Evolutionary conservation across 2,329 filamentous ascomycete genomes (phyloP).

Genomic region (Hypoxylon sp.): DNA sequence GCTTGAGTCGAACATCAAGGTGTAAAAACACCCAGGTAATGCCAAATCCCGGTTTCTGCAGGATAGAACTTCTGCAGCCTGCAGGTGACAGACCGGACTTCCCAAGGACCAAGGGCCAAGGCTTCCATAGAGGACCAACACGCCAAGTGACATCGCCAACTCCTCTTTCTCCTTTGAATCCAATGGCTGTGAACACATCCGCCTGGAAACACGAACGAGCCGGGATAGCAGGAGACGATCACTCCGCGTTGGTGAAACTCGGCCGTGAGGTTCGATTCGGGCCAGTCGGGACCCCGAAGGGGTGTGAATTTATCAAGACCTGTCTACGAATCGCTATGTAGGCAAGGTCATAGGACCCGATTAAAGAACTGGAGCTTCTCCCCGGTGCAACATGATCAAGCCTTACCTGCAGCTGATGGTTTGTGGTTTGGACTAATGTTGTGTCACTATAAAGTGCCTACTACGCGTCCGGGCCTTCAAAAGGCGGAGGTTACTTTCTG

Average conservation of each 20-base stretch:
- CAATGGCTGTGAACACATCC: background rate
- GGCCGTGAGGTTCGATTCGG: constrained; percentile 11
- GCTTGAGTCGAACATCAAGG: constrained; percentile 31
- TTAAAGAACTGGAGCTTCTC: constrained; percentile 25
- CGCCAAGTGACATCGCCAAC: constrained; percentile 6
- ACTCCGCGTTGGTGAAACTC: constrained; percentile 7
- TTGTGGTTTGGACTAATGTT: constrained; percentile 29
- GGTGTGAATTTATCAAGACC: constrained; percentile 15
- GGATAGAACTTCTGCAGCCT: constrained; percentile 27
- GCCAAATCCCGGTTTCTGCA: constrained; percentile 34
- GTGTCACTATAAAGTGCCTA: constrained; percentile 20
- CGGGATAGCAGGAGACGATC: constrained; percentile 5
- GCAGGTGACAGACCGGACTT: constrained; percentile 34
- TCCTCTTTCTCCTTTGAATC: background rate
- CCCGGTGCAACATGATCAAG: constrained; percentile 34
- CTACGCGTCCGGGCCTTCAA: constrained; percentile 11
- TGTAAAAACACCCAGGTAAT: constrained; percentile 28
- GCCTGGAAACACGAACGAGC: background rate
- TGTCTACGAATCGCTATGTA: constrained; percentile 18
- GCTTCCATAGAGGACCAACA: constrained; percentile 5
- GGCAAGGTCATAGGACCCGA: constrained; percentile 33
- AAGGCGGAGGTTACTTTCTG: background rate
- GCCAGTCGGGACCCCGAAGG: constrained; percentile 18
- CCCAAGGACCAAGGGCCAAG: background rate
- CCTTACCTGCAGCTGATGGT: constrained; percentile 27